Evolutionary conservation across 2,329 filamentous ascomycete species (phyloP).

Genomic region (Alternaria novae-zelandiae): DNA sequence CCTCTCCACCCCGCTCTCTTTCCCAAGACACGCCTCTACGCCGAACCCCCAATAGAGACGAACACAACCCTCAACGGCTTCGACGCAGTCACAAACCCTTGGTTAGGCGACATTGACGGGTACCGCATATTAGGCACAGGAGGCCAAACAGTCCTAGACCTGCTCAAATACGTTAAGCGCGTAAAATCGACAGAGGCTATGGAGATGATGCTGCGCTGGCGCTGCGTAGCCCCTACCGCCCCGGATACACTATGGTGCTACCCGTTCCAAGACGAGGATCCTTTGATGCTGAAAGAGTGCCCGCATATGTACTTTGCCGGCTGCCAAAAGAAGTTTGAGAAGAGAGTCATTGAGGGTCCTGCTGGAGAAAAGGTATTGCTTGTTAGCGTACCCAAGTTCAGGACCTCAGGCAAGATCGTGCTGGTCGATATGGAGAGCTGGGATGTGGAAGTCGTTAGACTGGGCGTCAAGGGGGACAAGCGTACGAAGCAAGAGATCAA

Average conservation of each 20-base stretch:
- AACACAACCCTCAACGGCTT: slow-evolving; percentile 70
- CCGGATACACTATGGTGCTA: slow-evolving; percentile 97
- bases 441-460: slow-evolving; percentile 70
- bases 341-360: slow-evolving; percentile 68
- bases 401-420: slow-evolving; percentile 77
- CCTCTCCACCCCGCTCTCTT: slow-evolving; percentile 94
- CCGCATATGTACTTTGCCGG: slow-evolving; percentile 93
- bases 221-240: slow-evolving; percentile 88
- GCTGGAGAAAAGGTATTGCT: slow-evolving; percentile 76
- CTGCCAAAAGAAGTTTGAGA: slow-evolving; percentile 80
- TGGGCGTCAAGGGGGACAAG: slow-evolving; percentile 13
- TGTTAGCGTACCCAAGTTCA: slow-evolving; percentile 83
- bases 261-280: slow-evolving; percentile 92
- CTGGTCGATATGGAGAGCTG: slow-evolving; percentile 86
- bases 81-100: slow-evolving; percentile 90
- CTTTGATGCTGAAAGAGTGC: slow-evolving; percentile 82
- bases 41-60: slow-evolving; percentile 53
- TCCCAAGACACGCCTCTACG: slow-evolving; percentile 74
- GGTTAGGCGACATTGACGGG: slow-evolving; percentile 88
- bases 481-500: neutral
- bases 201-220: slow-evolving; percentile 93
- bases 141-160: slow-evolving; percentile 92
- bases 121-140: slow-evolving; percentile 86
- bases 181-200: slow-evolving; percentile 84
- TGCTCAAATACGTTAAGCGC: slow-evolving; percentile 86